These are phyloP conservation scores for Stephania yunnanensis DNA, from an alignment of 164 flowering plant genomes.

Conservation along the genomic window DNA sequence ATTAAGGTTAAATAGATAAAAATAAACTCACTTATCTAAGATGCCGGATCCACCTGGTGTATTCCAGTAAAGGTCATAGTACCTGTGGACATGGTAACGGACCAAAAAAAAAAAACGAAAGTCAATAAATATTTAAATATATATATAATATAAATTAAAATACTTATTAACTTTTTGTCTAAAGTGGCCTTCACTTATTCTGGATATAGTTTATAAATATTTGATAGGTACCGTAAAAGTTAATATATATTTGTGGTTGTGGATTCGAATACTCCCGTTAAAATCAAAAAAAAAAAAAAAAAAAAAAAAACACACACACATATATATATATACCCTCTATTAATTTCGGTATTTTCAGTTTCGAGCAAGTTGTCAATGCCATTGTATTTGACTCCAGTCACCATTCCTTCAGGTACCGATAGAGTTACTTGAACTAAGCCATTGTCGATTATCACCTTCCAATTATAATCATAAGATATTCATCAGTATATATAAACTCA, in stretches of 20 bases:
- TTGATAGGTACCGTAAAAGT: too few relatives aligned
- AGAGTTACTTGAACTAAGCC: slow-evolving; percentile 15
- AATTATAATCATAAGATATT: too few relatives aligned
- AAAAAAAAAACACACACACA: background rate
- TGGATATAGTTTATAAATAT: too few relatives aligned
- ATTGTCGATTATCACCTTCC: slow-evolving; percentile 16
- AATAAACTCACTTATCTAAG: slow-evolving; percentile 18
- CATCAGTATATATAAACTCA: background rate
- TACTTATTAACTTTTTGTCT: too few relatives aligned
- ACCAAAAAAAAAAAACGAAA: background rate
- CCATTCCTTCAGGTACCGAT: slow-evolving; percentile 9
- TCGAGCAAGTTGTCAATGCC: slow-evolving; percentile 15
- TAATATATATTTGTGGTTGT: too few relatives aligned
- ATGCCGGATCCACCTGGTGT: slow-evolving; percentile 14
- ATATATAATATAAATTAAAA: too few relatives aligned
- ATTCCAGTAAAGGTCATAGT: slow-evolving; percentile 36
- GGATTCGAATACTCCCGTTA: too few relatives aligned
- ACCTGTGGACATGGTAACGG: slow-evolving; percentile 15
- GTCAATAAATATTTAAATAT: background rate
- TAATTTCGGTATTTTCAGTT: background rate
- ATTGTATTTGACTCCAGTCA: slow-evolving; percentile 8
- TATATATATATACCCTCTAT: slow-evolving; percentile 5
- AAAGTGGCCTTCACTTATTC: too few relatives aligned
- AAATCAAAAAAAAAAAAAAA: too few relatives aligned
- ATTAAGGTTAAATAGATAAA: background rate